Evolutionary conservation across 2,329 filamentous ascomycete species (phyloP), one percentile per base, ranked within the genome.

Genomic region (Cordyceps tenuipes): DNA sequence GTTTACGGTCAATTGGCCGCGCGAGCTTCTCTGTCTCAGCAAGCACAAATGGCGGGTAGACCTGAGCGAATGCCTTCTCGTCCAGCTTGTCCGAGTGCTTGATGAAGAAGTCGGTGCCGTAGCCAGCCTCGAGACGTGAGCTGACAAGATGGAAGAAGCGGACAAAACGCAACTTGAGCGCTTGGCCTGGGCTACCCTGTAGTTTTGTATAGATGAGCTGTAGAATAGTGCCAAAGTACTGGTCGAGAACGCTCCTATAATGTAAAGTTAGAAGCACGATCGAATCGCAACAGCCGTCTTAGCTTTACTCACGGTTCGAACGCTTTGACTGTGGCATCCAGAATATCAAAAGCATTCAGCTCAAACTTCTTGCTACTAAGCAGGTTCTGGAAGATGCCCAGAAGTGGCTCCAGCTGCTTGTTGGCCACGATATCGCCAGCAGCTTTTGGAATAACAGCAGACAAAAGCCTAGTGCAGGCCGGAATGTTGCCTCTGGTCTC

Each of bases 341-440:
- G 79, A 51, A 99, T 81, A 69, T 99, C 94, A 68, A 97, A 96
- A 0, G 87, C 90, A 68, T 92, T 87, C 21, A 84, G 79, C 71
- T 99, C 94, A 53, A 92, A 92, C 62, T 88, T 86, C 75, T 94
- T 96, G 65, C 83, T 86, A 3, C 82, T 81, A 47, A 97, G 79
- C 12, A 99, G 82, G 68, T 90, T 92, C 72, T 97, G 93, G 80
- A 97, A 99, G 64, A 99, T 94, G 61, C 91, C 90, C n/a, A 99
- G 81, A 53, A 97, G 85, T 3, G 89, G 85, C 70, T 95, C 90
- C 46, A 97, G 73, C 72, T 97, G 91, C 66, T 92, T 89, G 68
- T 89, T 86, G 26, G 84, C 81, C 19, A 89, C 77, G 66, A 99
- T 91, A 48, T 85, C 81, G 61, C 85, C 78, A 3, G 87, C 82